These are phyloP conservation scores for Trypanosoma avium DNA, from an alignment of 208 protist species.

Conservation along the genomic window DNA sequence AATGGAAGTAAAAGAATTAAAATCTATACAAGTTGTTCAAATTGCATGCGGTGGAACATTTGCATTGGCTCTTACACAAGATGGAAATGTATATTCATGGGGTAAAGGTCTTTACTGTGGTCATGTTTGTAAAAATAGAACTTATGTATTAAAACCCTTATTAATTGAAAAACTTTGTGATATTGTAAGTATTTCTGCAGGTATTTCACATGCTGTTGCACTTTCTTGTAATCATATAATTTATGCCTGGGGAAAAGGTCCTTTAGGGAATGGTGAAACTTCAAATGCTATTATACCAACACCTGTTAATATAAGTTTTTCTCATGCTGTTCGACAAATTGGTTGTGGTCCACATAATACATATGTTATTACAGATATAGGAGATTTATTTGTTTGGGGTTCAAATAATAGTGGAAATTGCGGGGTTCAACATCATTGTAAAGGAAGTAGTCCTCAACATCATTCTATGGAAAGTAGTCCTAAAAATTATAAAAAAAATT, in stretches of 20 bases:
- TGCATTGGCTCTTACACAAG: conserved; percentile 51
- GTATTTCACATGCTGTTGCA: conserved; percentile 61
- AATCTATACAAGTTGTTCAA: conserved; percentile 39
- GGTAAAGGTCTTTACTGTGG: conserved; percentile 68
- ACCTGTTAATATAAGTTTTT: conserved; percentile 51
- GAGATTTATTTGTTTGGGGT: conserved; percentile 79
- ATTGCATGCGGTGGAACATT: conserved; percentile 78
- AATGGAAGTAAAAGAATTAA: conserved; percentile 34
- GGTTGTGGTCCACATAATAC: conserved; percentile 67
- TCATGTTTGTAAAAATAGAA: conserved; percentile 7
- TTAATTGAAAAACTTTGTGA: conserved; percentile 30
- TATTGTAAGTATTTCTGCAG: conserved; percentile 55
- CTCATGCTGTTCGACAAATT: conserved; percentile 47
- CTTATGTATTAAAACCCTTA: conserved; percentile 21
- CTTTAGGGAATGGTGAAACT: conserved; percentile 30
- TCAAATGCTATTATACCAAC: conserved; percentile 13
- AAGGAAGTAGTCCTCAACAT: background rate
- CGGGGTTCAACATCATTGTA: conserved; percentile 22
- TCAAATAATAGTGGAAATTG: conserved; percentile 55
- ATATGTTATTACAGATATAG: conserved; percentile 62
- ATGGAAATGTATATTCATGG: conserved; percentile 55
- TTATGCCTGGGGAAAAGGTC: conserved; percentile 66
- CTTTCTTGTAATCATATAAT: conserved; percentile 47
- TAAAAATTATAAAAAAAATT: too few relatives aligned
- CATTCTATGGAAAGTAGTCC: too few relatives aligned